phyloP scores from a whole-genome alignment of 2,329 filamentous ascomycete species.

The Cucurbitaria berberidis region DNA sequence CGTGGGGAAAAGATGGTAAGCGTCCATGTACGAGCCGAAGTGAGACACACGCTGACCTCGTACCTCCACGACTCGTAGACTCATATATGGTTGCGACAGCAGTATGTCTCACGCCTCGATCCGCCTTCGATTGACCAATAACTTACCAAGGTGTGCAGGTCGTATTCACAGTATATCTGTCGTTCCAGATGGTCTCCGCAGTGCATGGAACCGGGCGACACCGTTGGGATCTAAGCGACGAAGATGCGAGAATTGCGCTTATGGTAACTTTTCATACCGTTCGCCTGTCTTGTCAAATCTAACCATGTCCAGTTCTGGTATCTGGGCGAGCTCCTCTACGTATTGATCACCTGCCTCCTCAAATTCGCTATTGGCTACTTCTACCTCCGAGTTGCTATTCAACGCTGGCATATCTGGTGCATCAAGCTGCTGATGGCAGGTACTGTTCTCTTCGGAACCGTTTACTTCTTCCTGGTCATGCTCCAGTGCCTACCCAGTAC shows the following conservation, averaged over 20 bases:
- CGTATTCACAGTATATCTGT: conserved; percentile 50
- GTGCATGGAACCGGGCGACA: conserved; percentile 50
- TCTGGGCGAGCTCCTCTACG: conserved; percentile 63
- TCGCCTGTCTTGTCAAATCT: background rate
- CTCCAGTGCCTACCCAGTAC: conserved; percentile 59
- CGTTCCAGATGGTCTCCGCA: conserved; percentile 49
- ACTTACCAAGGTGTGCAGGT: conserved; percentile 24
- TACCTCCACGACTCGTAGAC: conserved; percentile 16
- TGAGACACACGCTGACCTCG: background rate
- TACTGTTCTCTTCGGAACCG: conserved; percentile 53
- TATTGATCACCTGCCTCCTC: conserved; percentile 55
- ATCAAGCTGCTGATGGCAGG: conserved; percentile 57
- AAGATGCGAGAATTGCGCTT: conserved; percentile 38
- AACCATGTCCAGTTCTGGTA: conserved; percentile 56
- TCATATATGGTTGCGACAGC: conserved; percentile 50
- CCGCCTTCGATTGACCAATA: background rate
- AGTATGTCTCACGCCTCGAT: conserved; percentile 17
- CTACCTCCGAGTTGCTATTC: conserved; percentile 59
- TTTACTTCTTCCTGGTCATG: conserved; percentile 59
- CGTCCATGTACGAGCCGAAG: background rate
- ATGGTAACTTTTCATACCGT: conserved; percentile 21
- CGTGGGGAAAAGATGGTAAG: conserved; percentile 45
- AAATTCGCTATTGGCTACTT: conserved; percentile 62
- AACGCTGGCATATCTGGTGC: conserved; percentile 53
- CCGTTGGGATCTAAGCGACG: conserved; percentile 40